Conservation (phyloP, 805 yeast species). For the Vanderwaltozyma tropicalis region DNA sequence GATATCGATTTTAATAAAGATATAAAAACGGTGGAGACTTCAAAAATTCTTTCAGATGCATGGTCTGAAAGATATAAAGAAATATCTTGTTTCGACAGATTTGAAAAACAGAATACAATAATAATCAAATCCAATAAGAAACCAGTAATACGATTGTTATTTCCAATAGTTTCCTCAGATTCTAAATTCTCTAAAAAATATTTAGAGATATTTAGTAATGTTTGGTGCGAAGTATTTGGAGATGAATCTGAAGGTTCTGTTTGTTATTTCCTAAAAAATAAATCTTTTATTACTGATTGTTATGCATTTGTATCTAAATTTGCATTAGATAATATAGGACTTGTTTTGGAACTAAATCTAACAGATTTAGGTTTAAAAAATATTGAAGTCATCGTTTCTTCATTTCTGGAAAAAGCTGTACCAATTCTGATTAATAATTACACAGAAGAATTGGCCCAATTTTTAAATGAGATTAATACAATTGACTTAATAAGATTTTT, state of each 20-base stretch:
- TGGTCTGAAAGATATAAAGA: slow-evolving; percentile 12
- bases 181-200: slow-evolving; percentile 15
- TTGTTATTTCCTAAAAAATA: slow-evolving; percentile 30
- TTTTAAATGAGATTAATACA: slow-evolving; percentile 38
- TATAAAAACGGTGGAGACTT: background rate
- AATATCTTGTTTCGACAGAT: slow-evolving; percentile 17
- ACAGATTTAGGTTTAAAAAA: slow-evolving; percentile 38
- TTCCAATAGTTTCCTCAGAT: slow-evolving; percentile 28
- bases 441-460: slow-evolving; percentile 27
- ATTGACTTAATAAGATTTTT: slow-evolving; percentile 39
- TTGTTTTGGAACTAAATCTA: slow-evolving; percentile 42
- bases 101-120: slow-evolving; percentile 23
- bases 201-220: slow-evolving; percentile 25
- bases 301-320: slow-evolving; percentile 35
- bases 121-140: slow-evolving; percentile 30
- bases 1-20: background rate
- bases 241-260: slow-evolving; percentile 49
- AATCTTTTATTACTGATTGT: slow-evolving; percentile 31
- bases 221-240: slow-evolving; percentile 54
- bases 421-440: slow-evolving; percentile 9
- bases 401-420: slow-evolving; percentile 24
- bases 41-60: slow-evolving; percentile 17
- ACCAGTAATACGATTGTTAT: slow-evolving; percentile 36
- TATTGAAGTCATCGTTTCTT: slow-evolving; percentile 26
- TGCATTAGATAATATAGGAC: slow-evolving; percentile 28